These are phyloP conservation scores for Aspergillus japonicus DNA, from an alignment of 2,329 filamentous ascomycete genomes.

Conservation along the genomic window DNA sequence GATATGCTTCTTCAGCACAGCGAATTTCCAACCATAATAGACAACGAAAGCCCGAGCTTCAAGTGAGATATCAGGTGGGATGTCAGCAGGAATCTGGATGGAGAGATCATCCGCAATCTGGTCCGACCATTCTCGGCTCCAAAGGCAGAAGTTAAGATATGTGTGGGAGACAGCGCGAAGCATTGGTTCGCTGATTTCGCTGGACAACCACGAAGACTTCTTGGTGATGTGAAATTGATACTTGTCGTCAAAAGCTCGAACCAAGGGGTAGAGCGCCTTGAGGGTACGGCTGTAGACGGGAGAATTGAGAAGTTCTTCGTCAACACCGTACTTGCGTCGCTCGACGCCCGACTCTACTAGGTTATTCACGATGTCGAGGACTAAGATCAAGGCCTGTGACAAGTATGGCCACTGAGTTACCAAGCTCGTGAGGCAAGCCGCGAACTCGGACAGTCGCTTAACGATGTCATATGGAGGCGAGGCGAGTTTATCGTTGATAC, in stretches of 20 bases:
- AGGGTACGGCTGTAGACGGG: conserved; percentile 18
- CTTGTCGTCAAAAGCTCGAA: conserved; percentile 34
- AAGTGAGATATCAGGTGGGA: conserved; percentile 26
- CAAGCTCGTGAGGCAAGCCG: conserved; percentile 27
- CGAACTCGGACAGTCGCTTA: conserved; percentile 30
- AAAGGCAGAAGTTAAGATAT: conserved; percentile 32
- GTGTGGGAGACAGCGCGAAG: conserved; percentile 32
- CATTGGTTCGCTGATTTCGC: conserved; percentile 42
- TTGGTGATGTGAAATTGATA: conserved; percentile 43
- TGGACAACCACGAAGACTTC: conserved; percentile 43
- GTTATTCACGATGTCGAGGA: conserved; percentile 27
- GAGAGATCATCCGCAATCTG: conserved; percentile 38
- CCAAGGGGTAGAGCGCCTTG: conserved; percentile 28
- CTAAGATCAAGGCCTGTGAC: conserved; percentile 20
- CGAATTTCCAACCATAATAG: conserved; percentile 65
- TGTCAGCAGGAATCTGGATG: conserved; percentile 33
- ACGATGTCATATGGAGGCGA: conserved; percentile 28
- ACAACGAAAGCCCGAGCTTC: conserved; percentile 37
- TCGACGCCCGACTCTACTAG: conserved; percentile 34
- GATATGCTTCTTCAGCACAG: conserved; percentile 68
- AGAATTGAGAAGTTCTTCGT: conserved; percentile 23
- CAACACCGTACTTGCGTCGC: conserved; percentile 22
- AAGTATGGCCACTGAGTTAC: conserved; percentile 32
- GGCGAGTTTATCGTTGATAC: conserved; percentile 31
- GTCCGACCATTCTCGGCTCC: conserved; percentile 32